These are phyloP conservation scores for Phialophora macrospora DNA, from an alignment of 2,329 filamentous ascomycete genomes.

Conservation along the genomic window DNA sequence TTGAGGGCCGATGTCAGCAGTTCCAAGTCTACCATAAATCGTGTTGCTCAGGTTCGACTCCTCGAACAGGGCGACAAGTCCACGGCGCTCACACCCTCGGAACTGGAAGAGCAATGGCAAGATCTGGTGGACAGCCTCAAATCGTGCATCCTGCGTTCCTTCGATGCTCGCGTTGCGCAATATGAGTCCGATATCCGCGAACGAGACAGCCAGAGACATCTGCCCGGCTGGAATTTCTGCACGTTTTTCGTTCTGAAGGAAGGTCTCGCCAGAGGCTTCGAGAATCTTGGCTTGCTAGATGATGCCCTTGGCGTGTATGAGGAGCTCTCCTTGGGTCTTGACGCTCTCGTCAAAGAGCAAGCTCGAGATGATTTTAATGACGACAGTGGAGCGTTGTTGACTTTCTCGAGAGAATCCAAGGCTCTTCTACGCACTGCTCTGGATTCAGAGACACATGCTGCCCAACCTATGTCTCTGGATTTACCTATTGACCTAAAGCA, in stretches of 20 bases:
- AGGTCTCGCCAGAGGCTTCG: slow-evolving; percentile 88
- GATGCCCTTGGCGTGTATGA: slow-evolving; percentile 95
- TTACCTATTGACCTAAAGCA: slow-evolving; percentile 30
- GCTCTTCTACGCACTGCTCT: slow-evolving; percentile 61
- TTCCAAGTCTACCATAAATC: slow-evolving; percentile 73
- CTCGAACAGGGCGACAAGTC: slow-evolving; percentile 43
- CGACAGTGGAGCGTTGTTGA: slow-evolving; percentile 73
- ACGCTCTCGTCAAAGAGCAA: slow-evolving; percentile 79
- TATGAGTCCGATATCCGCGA: slow-evolving; percentile 98
- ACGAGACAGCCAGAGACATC: slow-evolving; percentile 80
- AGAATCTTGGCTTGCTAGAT: slow-evolving; percentile 93
- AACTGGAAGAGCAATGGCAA: slow-evolving; percentile 79
- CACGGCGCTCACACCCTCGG: slow-evolving; percentile 69
- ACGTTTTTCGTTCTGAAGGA: slow-evolving; percentile 99
- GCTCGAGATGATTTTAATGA: slow-evolving; percentile 64
- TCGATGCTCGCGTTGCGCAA: slow-evolving; percentile 86
- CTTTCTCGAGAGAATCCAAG: slow-evolving; percentile 74
- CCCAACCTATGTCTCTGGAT: slow-evolving; percentile 38
- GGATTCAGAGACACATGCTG: slow-evolving; percentile 30
- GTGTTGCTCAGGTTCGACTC: slow-evolving; percentile 83
- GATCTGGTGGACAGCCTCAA: slow-evolving; percentile 88
- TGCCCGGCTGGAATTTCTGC: slow-evolving; percentile 99
- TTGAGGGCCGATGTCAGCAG: slow-evolving; percentile 88
- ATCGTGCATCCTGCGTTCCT: slow-evolving; percentile 81
- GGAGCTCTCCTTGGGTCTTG: slow-evolving; percentile 85